These are phyloP conservation scores for Chaetothyriales sp. DNA, from an alignment of 2,329 filamentous ascomycete species.

Conservation along the genomic window DNA sequence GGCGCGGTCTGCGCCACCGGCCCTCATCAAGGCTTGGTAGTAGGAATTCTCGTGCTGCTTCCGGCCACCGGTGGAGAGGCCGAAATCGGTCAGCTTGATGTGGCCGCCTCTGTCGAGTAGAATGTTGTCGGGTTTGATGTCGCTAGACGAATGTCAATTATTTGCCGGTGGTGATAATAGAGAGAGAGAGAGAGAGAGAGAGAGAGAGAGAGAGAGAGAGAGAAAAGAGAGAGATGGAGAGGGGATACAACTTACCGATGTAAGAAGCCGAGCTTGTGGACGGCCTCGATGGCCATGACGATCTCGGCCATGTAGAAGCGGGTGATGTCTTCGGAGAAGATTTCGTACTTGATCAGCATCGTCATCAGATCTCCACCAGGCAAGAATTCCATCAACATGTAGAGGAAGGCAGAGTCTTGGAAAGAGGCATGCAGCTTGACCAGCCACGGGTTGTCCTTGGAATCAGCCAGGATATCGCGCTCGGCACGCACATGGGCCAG, in stretches of 20 bases:
- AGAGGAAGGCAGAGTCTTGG: slow-evolving; percentile 89
- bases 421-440: slow-evolving; percentile 98
- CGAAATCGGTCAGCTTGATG: slow-evolving; percentile 97
- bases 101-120: slow-evolving; percentile 88
- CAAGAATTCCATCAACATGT: slow-evolving; percentile 99
- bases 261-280: slow-evolving; percentile 95
- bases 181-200: neutral
- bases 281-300: slow-evolving; percentile 93
- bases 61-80: slow-evolving; percentile 93
- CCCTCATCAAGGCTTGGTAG: slow-evolving; percentile 89
- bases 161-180: slow-evolving; percentile 13
- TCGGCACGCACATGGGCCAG: slow-evolving; percentile 93
- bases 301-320: slow-evolving; percentile 99
- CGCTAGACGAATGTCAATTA: slow-evolving; percentile 40
- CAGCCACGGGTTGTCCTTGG: slow-evolving; percentile 93
- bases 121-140: slow-evolving; percentile 99
- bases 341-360: slow-evolving; percentile 99
- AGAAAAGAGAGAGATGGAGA: neutral
- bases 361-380: slow-evolving; percentile 98
- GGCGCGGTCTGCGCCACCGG: slow-evolving; percentile 52
- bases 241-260: slow-evolving; percentile 68
- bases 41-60: slow-evolving; percentile 97
- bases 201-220: neutral
- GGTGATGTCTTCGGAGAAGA: slow-evolving; percentile 97
- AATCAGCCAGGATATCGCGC: slow-evolving; percentile 93